Conservation (phyloP, 2,329 filamentous ascomycete species). For the Alternaria sp. region DNA sequence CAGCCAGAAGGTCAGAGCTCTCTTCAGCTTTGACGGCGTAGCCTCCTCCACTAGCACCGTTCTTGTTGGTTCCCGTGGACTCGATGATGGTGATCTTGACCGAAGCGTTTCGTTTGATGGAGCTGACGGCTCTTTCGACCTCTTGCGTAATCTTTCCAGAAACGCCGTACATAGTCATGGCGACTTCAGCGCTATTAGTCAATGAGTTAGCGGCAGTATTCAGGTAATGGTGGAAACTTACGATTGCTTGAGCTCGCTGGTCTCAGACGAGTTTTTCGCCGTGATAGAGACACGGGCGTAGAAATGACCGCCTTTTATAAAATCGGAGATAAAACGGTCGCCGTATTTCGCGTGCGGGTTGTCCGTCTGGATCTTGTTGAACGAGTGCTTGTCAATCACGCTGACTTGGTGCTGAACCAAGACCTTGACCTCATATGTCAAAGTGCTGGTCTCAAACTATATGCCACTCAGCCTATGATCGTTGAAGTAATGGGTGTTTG, state of each 20-base stretch:
- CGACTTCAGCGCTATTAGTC: neutral
- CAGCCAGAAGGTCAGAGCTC: neutral
- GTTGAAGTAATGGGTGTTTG: neutral
- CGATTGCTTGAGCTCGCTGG: neutral
- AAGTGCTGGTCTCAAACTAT: neutral
- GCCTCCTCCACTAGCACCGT: neutral
- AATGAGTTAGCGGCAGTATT: neutral
- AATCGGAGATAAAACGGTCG: neutral
- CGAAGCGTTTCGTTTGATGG: neutral
- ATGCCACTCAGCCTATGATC: neutral
- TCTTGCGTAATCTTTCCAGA: constrained; percentile 1
- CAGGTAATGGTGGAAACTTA: neutral
- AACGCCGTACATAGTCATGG: constrained; percentile 2
- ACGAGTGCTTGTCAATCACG: neutral
- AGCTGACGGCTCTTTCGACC: neutral
- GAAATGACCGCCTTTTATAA: neutral
- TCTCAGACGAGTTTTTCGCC: neutral
- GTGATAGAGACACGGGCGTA: constrained; percentile 2
- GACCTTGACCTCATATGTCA: neutral
- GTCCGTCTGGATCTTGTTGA: neutral
- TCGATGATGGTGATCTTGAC: constrained; percentile 1
- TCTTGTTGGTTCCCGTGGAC: neutral
- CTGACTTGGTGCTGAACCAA: constrained; percentile 4
- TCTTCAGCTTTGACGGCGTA: neutral
- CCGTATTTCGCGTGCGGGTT: neutral